Evolutionary conservation across 305 asterid genomes (phyloP).

Genomic region (Solanum chacoense): DNA sequence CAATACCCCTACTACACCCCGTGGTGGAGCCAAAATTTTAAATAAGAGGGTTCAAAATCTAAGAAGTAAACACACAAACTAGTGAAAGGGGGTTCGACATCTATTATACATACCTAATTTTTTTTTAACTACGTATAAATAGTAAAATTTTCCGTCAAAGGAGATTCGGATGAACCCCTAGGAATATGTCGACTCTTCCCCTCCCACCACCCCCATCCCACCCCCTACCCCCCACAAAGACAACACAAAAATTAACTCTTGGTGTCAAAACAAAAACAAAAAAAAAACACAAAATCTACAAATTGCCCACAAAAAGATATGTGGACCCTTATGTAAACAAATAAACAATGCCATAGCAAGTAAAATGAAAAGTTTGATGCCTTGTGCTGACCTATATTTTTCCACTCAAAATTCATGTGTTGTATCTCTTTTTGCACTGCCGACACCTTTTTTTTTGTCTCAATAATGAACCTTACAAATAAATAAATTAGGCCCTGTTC

Average conservation of each 20-base stretch:
- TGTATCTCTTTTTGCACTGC: slow-evolving; percentile 17
- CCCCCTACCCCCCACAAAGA: slow-evolving; percentile 2
- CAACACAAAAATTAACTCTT: neutral
- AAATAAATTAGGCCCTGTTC: neutral
- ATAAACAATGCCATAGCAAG: neutral
- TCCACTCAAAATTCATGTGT: neutral
- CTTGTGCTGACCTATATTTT: neutral
- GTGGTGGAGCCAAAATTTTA: neutral
- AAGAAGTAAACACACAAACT: neutral
- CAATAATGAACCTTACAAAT: neutral
- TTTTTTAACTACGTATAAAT: neutral
- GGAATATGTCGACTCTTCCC: neutral
- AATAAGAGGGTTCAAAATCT: neutral
- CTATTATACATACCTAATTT: neutral
- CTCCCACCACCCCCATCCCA: neutral
- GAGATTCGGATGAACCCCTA: neutral
- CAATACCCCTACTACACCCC: neutral
- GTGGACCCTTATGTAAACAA: slow-evolving; percentile 22
- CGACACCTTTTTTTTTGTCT: slow-evolving; percentile 21
- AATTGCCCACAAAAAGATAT: slow-evolving; percentile 13
- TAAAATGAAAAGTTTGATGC: neutral
- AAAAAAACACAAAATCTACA: neutral
- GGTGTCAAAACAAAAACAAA: neutral
- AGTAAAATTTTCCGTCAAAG: neutral
- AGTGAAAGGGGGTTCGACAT: neutral